Evolutionary conservation across 1,284 basidiomycete species (phyloP).

Genomic region (Porphyrellus sp.): DNA sequence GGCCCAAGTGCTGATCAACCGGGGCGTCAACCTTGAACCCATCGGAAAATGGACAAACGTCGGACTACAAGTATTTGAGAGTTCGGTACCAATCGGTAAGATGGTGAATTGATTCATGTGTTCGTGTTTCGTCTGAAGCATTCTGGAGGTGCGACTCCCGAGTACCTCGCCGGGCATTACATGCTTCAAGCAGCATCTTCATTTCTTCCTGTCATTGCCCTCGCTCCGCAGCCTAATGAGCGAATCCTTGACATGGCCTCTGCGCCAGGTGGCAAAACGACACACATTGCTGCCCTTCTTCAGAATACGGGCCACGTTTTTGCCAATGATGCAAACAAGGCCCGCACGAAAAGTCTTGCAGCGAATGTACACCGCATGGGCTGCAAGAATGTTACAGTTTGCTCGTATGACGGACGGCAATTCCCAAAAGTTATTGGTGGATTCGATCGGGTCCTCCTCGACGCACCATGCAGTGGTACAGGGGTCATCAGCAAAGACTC

Average conservation of each 20-base stretch:
- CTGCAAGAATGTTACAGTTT: conserved; percentile 97
- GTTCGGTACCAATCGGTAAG: conserved; percentile 86
- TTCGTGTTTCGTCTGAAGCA: conserved; percentile 1
- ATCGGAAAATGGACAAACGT: conserved; percentile 99
- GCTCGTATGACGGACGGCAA: conserved; percentile 95
- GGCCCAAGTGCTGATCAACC: conserved; percentile 91
- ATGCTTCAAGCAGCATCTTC: conserved; percentile 99
- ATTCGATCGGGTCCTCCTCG: conserved; percentile 93
- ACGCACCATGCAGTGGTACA: conserved; percentile 97
- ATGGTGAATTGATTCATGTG: background rate
- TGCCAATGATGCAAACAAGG: conserved; percentile 96
- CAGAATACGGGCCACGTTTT: conserved; percentile 99
- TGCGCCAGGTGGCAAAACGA: conserved; percentile 96
- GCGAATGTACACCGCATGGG: conserved; percentile 97
- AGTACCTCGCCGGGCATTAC: conserved; percentile 98
- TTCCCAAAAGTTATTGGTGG: conserved; percentile 99
- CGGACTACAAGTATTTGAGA: conserved; percentile 97
- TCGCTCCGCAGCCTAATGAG: conserved; percentile 90
- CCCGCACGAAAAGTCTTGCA: conserved; percentile 91
- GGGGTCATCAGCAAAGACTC: conserved; percentile 98
- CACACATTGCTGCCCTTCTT: conserved; percentile 93
- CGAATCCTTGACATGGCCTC: conserved; percentile 98
- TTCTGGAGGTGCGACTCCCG: conserved; percentile 81
- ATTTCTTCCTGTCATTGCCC: conserved; percentile 97
- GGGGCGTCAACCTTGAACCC: conserved; percentile 95